Evolutionary conservation across 2,329 filamentous ascomycete species (phyloP).

Genomic region (Alternaria sp.): DNA sequence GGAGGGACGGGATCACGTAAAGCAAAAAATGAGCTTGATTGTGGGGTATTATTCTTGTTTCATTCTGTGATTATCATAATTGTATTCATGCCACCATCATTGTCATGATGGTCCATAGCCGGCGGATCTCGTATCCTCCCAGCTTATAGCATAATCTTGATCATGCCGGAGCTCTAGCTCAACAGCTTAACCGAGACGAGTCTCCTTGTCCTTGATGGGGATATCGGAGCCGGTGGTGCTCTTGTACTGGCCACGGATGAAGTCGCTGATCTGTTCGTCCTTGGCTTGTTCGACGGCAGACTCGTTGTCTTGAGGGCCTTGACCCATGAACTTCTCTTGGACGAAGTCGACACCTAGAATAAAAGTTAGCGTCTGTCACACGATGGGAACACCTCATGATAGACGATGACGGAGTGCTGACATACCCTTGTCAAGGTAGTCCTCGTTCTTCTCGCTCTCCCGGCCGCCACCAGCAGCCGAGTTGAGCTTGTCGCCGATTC

Average conservation of each 20-base stretch:
- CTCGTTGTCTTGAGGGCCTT: slow-evolving; percentile 67
- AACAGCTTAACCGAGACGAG: slow-evolving; percentile 28
- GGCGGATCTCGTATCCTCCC: slow-evolving; percentile 21
- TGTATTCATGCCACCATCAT: not conserved
- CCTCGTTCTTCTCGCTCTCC: slow-evolving; percentile 82
- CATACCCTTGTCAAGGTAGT: slow-evolving; percentile 80
- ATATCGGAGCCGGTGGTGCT: slow-evolving; percentile 71
- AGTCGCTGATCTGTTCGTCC: slow-evolving; percentile 79
- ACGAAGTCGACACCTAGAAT: slow-evolving; percentile 74
- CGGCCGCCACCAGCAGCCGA: slow-evolving; percentile 73
- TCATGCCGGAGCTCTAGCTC: not conserved
- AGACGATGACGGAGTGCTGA: not conserved
- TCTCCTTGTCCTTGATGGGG: slow-evolving; percentile 73
- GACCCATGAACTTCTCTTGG: slow-evolving; percentile 76
- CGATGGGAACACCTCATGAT: slow-evolving; percentile 3
- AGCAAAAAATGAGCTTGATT: not conserved
- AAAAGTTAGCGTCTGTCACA: slow-evolving; percentile 6
- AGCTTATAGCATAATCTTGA: slow-evolving; percentile 3
- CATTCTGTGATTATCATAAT: slow-evolving; percentile 24
- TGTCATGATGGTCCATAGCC: slow-evolving; percentile 12
- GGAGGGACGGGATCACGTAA: not conserved
- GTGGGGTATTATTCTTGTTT: not conserved
- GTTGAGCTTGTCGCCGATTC: slow-evolving; percentile 76
- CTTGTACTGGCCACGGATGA: slow-evolving; percentile 77
- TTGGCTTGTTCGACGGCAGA: slow-evolving; percentile 80